Evolutionary conservation across 352 stramenopile species (phyloP), one percentile per base, ranked within the genome.

Genomic region (Globisporangium solare): DNA sequence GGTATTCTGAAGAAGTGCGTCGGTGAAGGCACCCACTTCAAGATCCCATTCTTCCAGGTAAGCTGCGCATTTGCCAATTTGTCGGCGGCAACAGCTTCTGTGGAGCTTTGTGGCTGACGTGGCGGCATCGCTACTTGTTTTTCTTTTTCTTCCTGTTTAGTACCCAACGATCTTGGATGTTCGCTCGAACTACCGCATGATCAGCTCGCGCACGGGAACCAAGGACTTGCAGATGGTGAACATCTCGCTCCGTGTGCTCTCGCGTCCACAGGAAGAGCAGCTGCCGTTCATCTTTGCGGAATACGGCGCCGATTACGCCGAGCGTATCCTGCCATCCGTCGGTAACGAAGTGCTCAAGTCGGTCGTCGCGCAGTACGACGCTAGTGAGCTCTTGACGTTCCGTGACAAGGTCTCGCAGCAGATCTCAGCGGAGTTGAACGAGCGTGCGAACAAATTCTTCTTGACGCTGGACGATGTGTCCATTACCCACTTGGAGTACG

Each of bases 201-300:
- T 99, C 71, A 97, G 91, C 65, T 96, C 90, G 56, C 80, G 87
- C 66, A 98, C 95, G 53, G 91, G 97, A 67, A 99, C 98, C 20
- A 99, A 99, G 83, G 98, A 99, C 88, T 76, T 99, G 67, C 98
- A 99, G 78, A 99, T 98, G 83, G 98, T 99, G 35, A 99, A 99
- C 81, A 99, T 99, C 71, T 98, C 97, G 66, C 79, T 99, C 52
- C 89, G 97, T 83, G 96, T 99, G 49, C 86, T 94, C 50, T 92
- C 96, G 69, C 78, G 94, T 64, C 98, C 98, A 42, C 82, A 98
- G 51, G 84, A 95, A 54, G 85, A 98, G 27, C 81, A 98, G 51
- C 73, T 99, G 31, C 92, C 97, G 32, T 79, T 91, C 54, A 98
- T 99, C 60, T 99, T 99, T 70, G 76, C 91, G 56, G 92, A 98